phyloP scores from a whole-genome alignment of 2,329 filamentous ascomycete genomes.

The Eutypella sp. region DNA sequence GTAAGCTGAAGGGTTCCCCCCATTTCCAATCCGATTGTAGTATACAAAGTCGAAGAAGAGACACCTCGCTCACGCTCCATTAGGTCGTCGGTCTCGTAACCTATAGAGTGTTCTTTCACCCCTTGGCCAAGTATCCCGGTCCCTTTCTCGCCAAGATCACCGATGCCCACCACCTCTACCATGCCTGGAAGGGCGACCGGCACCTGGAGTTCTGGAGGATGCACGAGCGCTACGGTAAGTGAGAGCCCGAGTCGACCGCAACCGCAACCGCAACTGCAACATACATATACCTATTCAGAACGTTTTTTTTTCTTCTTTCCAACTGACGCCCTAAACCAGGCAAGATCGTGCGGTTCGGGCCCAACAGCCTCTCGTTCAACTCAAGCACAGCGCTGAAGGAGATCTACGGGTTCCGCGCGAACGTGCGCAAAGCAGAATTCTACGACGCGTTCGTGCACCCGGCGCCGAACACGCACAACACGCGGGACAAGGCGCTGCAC shows the following conservation, averaged over 20 bases:
- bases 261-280: too few species aligned
- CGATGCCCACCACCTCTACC: constrained; percentile 63
- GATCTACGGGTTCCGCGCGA: constrained; percentile 60
- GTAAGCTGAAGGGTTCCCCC: not conserved
- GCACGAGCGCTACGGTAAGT: constrained; percentile 64
- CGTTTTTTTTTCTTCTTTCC: too few species aligned
- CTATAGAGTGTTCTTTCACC: constrained; percentile 60
- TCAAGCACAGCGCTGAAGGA: constrained; percentile 61
- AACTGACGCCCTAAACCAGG: constrained; percentile 30
- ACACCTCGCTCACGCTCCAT: not conserved
- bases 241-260: constrained; percentile 3
- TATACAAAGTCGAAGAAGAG: not conserved
- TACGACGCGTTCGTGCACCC: constrained; percentile 70
- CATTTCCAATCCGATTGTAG: too few species aligned
- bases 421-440: constrained; percentile 65
- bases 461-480: constrained; percentile 68
- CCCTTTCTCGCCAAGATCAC: constrained; percentile 59
- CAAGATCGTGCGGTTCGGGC: constrained; percentile 69
- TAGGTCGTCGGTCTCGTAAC: constrained; percentile 34
- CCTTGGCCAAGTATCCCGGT: constrained; percentile 60
- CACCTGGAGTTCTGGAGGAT: constrained; percentile 68
- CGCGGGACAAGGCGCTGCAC: constrained; percentile 62
- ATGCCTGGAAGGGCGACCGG: constrained; percentile 68
- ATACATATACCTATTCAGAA: too few species aligned
- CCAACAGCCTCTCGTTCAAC: constrained; percentile 75